Evolutionary conservation across 352 stramenopile species (phyloP).

Genomic region (Phytophthora palmivora): DNA sequence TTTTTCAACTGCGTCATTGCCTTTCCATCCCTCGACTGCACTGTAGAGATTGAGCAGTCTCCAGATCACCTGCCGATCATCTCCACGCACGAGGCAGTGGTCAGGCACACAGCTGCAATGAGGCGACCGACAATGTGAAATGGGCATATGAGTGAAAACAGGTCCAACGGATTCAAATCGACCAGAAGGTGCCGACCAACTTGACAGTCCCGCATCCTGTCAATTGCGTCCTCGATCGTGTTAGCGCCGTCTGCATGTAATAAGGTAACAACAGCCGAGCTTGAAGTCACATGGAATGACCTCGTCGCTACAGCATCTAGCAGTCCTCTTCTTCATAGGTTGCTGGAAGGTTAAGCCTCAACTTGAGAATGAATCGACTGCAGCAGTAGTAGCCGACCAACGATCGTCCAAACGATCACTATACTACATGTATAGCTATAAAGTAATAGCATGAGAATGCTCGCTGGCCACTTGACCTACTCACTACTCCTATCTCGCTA

Average conservation of each 20-base stretch:
- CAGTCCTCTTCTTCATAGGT: slow-evolving; percentile 1
- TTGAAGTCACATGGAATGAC: not conserved
- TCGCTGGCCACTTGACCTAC: not conserved
- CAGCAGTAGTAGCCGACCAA: too few species aligned
- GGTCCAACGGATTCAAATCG: slow-evolving; percentile 10
- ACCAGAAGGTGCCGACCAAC: not conserved
- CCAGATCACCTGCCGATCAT: slow-evolving; percentile 11
- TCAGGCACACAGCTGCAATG: slow-evolving; percentile 16
- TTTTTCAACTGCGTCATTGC: too few species aligned
- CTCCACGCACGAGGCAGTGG: slow-evolving; percentile 5
- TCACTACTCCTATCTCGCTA: not conserved
- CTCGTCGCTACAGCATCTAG: slow-evolving; percentile 18
- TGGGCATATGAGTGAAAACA: slow-evolving; percentile 9
- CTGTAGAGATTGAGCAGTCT: slow-evolving; percentile 28
- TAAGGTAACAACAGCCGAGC: too few species aligned
- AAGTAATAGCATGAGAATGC: slow-evolving; percentile 6
- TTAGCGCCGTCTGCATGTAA: slow-evolving; percentile 1
- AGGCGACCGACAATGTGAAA: too few species aligned
- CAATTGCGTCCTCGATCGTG: slow-evolving; percentile 4
- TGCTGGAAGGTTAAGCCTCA: slow-evolving; percentile 1
- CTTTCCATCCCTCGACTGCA: slow-evolving; percentile 32
- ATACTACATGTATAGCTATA: too few species aligned
- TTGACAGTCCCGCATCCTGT: slow-evolving; percentile 2
- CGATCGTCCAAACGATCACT: not conserved
- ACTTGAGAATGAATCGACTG: too few species aligned